Evolutionary conservation across 805 yeast species (phyloP).

Genomic region (Sungouiozyma ichnusensis): DNA sequence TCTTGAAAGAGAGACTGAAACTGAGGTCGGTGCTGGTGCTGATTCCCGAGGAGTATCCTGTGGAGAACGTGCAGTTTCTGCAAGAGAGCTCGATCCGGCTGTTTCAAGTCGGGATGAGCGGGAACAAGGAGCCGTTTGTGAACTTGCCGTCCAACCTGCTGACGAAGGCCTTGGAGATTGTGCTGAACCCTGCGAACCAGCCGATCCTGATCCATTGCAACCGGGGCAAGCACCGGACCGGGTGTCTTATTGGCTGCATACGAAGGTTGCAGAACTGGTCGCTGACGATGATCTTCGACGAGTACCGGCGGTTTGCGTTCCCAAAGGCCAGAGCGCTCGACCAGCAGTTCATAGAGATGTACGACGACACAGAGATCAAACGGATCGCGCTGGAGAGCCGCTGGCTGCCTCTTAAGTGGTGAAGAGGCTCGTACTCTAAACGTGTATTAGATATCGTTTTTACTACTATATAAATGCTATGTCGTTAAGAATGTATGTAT

Average conservation of each 20-base stretch:
- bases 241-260: conserved; percentile 89
- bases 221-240: conserved; percentile 94
- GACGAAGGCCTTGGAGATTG: conserved; percentile 71
- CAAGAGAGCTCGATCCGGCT: conserved; percentile 50
- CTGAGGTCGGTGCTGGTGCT: conserved; percentile 72
- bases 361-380: conserved; percentile 55
- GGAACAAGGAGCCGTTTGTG: conserved; percentile 91
- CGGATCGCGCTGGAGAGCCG: conserved; percentile 39
- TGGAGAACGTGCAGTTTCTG: conserved; percentile 57
- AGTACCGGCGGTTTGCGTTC: conserved; percentile 84
- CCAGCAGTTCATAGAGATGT: conserved; percentile 89
- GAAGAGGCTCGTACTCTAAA: neutral
- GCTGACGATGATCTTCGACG: conserved; percentile 87
- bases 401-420: conserved; percentile 69
- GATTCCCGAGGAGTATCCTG: conserved; percentile 87
- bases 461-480: too few relatives aligned
- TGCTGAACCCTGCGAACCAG: conserved; percentile 76
- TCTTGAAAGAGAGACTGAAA: conserved; percentile 43
- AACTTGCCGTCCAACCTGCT: conserved; percentile 58
- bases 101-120: conserved; percentile 86
- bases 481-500: neutral
- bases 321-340: conserved; percentile 95
- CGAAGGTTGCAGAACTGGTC: conserved; percentile 89
- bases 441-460: too few relatives aligned
- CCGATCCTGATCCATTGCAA: conserved; percentile 92